Percentiles rank a stretch among this genome's conserved stretches.
These are phyloP conservation scores for Malus hybrid DNA, from an alignment of 331 rosid genomes.

Conservation along the genomic window DNA sequence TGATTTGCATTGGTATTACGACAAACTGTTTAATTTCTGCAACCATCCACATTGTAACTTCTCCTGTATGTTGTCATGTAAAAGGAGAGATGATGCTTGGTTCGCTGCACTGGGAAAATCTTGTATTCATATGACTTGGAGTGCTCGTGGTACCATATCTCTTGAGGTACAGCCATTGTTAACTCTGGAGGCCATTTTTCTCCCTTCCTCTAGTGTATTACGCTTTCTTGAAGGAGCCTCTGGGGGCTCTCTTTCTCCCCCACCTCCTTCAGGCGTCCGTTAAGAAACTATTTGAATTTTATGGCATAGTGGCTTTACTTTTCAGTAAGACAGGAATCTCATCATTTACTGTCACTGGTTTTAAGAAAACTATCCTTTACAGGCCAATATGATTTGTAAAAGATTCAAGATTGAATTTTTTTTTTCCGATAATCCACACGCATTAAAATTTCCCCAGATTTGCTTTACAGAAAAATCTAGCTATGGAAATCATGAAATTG, in stretches of 20 bases:
- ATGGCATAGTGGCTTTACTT: not conserved
- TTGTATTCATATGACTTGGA: constrained; percentile 94
- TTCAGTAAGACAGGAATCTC: not conserved
- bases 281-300: not conserved
- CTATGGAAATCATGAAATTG: constrained; percentile 1
- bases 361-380: not conserved
- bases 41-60: not conserved
- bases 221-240: not conserved
- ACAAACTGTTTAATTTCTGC: not conserved
- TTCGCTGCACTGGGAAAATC: constrained; percentile 80
- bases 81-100: constrained; percentile 92
- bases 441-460: no score
- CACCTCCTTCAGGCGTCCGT: not conserved
- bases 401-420: not conserved
- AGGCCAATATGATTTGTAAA: not conserved
- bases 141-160: constrained; percentile 75
- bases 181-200: not conserved
- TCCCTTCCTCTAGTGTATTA: not conserved
- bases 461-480: not conserved
- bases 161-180: constrained; percentile 51
- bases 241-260: not conserved
- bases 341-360: not conserved
- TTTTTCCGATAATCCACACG: no score
- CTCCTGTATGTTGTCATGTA: constrained; percentile 4
- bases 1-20: not conserved